Evolutionary conservation across 2,329 filamentous ascomycete species (phyloP), one percentile per base, ranked within the genome.

Genomic region (Ceratocystis eucalypticola): DNA sequence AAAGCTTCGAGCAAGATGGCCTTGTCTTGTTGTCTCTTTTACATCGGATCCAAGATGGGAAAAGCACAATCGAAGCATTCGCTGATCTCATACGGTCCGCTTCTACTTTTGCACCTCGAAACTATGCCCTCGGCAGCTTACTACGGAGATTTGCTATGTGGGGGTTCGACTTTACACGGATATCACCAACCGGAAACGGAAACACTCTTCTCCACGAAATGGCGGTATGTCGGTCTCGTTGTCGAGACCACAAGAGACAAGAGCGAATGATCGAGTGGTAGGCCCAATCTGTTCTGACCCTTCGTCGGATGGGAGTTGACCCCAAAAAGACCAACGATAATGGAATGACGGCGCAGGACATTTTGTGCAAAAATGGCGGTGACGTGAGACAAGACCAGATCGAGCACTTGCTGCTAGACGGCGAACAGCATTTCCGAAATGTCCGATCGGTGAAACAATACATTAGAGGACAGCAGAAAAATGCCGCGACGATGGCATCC

Each of bases 181-280:
- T 28, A 30, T 22, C 57, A 30, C 57, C 61, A 17, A 48, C 25
- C 8, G 20, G n/a, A 6, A 33, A 50, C 10, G 63, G 57, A 22
- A 67, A 65, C 46, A 67, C 63, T 10, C 66, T 65, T 50, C 48
- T 67, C 8, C 66, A 67, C 48, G 63, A 67, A n/a, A 25, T 65
- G 55, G 66, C 66, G n/a, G 17, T 62, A 7, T 65, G 63, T 10
- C 45, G 63, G 17, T 25, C 45, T n/a, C 10, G 53, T 22, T 61
- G 50, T 3, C 22, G 62, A 41, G 59, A 65, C 10, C 20, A 8
- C 22, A 65, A 59, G 44, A 44, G 25, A 53, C 48, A 45, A 37
- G 62, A 65, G 22, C 41, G 57, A 3, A 65, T 67, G 53, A 17
- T 59, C 8, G 48, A 53, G 15, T 67, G 63, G 66, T 67, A 46